Evolutionary conservation across 2,329 filamentous ascomycete genomes (phyloP).

Genomic region (Ambrosiella beaveri): DNA sequence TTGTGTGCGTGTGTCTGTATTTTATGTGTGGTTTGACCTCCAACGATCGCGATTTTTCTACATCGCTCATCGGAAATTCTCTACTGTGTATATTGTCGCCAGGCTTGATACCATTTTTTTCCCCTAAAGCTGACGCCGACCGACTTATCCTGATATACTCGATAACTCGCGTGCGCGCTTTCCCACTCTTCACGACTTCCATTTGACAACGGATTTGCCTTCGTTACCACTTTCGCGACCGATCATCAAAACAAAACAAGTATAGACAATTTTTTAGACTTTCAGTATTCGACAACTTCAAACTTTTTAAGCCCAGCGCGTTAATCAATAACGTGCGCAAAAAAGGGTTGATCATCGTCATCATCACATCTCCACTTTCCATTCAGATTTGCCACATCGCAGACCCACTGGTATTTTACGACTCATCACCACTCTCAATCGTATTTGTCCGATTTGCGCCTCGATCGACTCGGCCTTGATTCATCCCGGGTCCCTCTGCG

Average conservation of each 20-base stretch:
- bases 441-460: background rate
- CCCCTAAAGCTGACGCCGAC: background rate
- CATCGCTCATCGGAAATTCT: background rate
- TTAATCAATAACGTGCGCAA: no score
- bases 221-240: background rate
- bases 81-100: background rate
- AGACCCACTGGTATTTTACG: background rate
- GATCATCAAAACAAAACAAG: background rate
- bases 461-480: background rate
- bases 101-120: background rate
- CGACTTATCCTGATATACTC: background rate
- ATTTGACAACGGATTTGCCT: background rate
- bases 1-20: background rate
- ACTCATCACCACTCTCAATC: background rate
- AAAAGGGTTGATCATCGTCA: background rate
- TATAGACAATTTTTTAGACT: background rate
- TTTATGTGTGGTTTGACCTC: background rate
- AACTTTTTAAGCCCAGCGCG: no score
- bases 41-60: background rate
- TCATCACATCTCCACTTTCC: background rate
- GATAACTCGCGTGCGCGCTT: slow-evolving; percentile 1
- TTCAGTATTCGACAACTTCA: no score
- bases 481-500: background rate
- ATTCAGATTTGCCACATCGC: background rate
- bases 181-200: background rate